Evolutionary conservation across 306 rosid genomes (phyloP).

Genomic region (Castanea mollissima): DNA sequence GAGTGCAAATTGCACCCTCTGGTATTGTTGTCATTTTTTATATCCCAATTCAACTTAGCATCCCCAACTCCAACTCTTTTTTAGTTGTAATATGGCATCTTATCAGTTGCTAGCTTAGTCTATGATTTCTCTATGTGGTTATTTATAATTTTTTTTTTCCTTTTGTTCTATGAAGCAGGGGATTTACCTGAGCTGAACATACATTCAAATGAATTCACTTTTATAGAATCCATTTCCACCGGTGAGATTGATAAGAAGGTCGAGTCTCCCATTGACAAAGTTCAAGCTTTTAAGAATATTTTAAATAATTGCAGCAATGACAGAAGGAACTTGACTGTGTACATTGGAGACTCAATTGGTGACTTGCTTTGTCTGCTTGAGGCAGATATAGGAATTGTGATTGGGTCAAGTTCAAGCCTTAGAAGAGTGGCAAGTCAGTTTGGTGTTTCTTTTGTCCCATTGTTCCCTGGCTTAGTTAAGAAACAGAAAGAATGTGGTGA

Average conservation of each 20-base stretch:
- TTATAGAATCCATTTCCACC: conserved; percentile 70
- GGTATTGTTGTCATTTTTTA: background rate
- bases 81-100: background rate
- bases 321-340: conserved; percentile 60
- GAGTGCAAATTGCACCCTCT: background rate
- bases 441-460: conserved; percentile 80
- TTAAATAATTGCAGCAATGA: conserved; percentile 40
- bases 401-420: conserved; percentile 92
- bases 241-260: conserved; percentile 81
- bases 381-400: conserved; percentile 92
- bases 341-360: conserved; percentile 92
- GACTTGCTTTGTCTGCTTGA: conserved; percentile 92
- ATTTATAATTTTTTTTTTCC: background rate
- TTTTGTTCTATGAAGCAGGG: conserved; percentile 45
- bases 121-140: conserved; percentile 4
- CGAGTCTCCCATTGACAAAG: conserved; percentile 91
- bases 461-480: conserved; percentile 69
- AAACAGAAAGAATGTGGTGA: conserved; percentile 63
- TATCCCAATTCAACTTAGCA: background rate
- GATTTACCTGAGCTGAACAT: conserved; percentile 60
- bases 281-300: conserved; percentile 55
- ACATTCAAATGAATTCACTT: conserved; percentile 83
- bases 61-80: background rate
- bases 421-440: conserved; percentile 64
- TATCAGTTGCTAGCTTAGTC: background rate